Evolutionary conservation across 768 basidiomycete species (phyloP), one percentile per base, ranked within the genome.

Genomic region (Sporobolomyces pararoseus): DNA sequence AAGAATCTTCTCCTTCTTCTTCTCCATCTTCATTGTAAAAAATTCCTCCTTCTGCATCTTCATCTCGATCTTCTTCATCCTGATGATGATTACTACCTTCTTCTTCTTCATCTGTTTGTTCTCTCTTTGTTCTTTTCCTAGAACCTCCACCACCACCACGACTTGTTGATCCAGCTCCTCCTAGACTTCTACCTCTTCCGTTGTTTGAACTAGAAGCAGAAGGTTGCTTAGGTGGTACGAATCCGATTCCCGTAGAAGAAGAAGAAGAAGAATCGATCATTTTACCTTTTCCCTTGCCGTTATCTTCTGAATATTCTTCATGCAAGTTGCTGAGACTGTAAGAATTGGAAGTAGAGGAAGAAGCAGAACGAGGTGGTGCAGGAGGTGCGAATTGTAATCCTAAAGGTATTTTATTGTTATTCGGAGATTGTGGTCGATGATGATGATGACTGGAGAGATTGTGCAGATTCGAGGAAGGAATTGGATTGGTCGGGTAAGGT

Each of bases 281-380:
- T 57, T 37, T 57, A 3, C 55, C 55, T 57, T 57, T 57, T n/a
- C 55, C 55, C n/a, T 57, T 57, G 5, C 32, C 53, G 9, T 55
- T 35, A 19, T 12, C 12, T 10, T 29, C 47, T 21, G 23, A 19
- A 49, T n/a, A 10, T 19, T 44, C 42, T 19, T 44, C 19, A 10
- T 44, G 10, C 49, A 9, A 19, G 49, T 50, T 50, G 49, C 27
- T 50, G 49, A 14, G 16, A 25, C 27, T 50, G 49, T n/a, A n/a
- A n/a, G n/a, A n/a, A n/a, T n/a, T n/a, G n/a, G n/a, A n/a, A n/a
- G n/a, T n/a, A n/a, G n/a, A n/a, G n/a, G n/a, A n/a, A n/a, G n/a
- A n/a, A n/a, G n/a, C n/a, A n/a, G n/a, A n/a, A n/a, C n/a, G n/a
- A n/a, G n/a, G n/a, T n/a, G n/a, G n/a, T n/a, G n/a, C n/a, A n/a